A percentile compares a stretch with the other conserved stretches of the same genome.
Evolutionary conservation across 2,329 filamentous ascomycete genomes (phyloP).

Genomic region (Monosporascus sp.): DNA sequence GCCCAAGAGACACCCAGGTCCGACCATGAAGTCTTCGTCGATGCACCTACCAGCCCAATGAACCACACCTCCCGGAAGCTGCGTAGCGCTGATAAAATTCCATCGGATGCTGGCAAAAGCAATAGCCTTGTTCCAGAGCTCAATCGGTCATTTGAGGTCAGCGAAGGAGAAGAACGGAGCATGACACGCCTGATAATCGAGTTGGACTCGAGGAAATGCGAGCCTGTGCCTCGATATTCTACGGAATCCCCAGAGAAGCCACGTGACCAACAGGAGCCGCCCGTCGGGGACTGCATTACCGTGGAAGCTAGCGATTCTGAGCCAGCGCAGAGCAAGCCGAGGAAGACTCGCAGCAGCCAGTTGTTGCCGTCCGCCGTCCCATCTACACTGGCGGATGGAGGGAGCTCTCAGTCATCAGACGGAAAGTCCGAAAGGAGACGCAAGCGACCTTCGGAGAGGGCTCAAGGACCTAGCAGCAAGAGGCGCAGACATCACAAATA

Average conservation of each 20-base stretch:
- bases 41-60: conserved; percentile 42
- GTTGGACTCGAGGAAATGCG: conserved; percentile 37
- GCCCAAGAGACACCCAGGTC: conserved; percentile 35
- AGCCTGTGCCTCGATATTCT: conserved; percentile 18
- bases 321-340: conserved; percentile 2
- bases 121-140: conserved; percentile 5
- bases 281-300: conserved; percentile 18
- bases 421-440: conserved; percentile 21
- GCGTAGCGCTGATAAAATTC: neutral
- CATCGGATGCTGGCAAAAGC: neutral
- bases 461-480: conserved; percentile 17
- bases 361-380: conserved; percentile 5
- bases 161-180: conserved; percentile 39
- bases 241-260: conserved; percentile 25
- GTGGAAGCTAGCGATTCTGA: conserved; percentile 10
- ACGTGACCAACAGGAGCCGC: neutral
- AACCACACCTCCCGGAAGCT: conserved; percentile 19
- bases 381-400: conserved; percentile 9
- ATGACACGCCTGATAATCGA: conserved; percentile 45
- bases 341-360: conserved; percentile 7
- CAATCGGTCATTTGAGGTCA: conserved; percentile 27
- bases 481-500: conserved; percentile 17
- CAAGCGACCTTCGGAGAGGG: conserved; percentile 18
- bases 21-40: conserved; percentile 43
- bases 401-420: conserved; percentile 13